Evolutionary conservation across 352 stramenopile genomes (phyloP), one percentile per base, ranked within the genome.

Genomic region (Globisporangium carolinianum): DNA sequence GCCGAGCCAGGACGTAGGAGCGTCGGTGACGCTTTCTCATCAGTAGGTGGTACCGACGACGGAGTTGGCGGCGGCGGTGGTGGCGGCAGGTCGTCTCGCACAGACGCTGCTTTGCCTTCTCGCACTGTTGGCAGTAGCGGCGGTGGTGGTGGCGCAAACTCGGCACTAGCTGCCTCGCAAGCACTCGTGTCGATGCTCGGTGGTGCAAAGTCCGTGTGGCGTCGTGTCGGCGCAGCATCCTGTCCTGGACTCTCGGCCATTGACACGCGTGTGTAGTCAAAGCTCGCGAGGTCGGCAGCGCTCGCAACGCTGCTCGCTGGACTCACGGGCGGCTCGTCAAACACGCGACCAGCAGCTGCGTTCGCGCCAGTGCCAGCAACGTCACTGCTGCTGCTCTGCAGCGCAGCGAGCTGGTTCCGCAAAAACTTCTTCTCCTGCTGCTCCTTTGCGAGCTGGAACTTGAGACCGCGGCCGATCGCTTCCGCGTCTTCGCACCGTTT

Each of bases 391-490:
- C 6, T 17, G 17, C 45, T 32, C 51, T 86, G 68, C 12, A 83
- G 48, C 46, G 68, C 65, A 4, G 68, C 57, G 2, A 89, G 58
- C 50, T 93, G 76, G 60, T 84, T 85, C 57, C 79, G 75, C 7
- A 91, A 51, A 41, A 79, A 87, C 17, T 86, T 88, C 54, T 91
- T 93, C 67, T 91, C 79, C 24, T 91, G 68, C 49, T 86, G 73
- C 17, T 84, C 78, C 50, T 91, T 90, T 42, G 87, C 68, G 11
- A 93, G 53, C 61, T 93, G 83, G 53, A 84, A 90, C 9, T 75
- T 75, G 6, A 90, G 62, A 17, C 79, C 80, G 4, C 79, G 71
- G 45, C 73, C 67, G 47, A 90, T 86, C 10, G 83, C 80, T 48
- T 91, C 83, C 0, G 79, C 69, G 57, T 91, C 75, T 45, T 93